A percentile compares a stretch with the other conserved stretches of the same genome.
These are phyloP conservation scores for Macrocybe gigantea DNA, from an alignment of 768 basidiomycete species.

Conservation along the genomic window DNA sequence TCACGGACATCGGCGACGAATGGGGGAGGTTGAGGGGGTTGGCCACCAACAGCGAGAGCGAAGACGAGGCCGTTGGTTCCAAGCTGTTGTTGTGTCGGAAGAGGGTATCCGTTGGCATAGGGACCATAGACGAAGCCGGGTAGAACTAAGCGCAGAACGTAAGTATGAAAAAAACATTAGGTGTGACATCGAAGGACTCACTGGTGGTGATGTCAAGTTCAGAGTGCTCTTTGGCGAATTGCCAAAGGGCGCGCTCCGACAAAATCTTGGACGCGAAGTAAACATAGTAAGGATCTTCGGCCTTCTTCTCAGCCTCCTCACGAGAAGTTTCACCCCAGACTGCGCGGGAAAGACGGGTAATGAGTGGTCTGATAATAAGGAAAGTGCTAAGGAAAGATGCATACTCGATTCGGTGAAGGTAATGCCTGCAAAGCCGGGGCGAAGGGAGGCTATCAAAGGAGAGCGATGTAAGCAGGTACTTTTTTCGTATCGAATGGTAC, in stretches of 20 bases:
- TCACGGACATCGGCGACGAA: slow-evolving; percentile 31
- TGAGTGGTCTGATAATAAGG: neutral
- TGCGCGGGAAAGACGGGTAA: neutral
- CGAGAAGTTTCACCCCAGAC: slow-evolving; percentile 29
- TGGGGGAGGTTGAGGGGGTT: slow-evolving; percentile 16
- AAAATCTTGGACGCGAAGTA: slow-evolving; percentile 37
- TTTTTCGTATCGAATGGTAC: neutral
- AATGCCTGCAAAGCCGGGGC: slow-evolving; percentile 15
- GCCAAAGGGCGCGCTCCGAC: slow-evolving; percentile 36
- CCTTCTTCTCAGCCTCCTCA: slow-evolving; percentile 23
- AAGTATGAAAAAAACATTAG: neutral
- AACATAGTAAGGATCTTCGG: slow-evolving; percentile 21
- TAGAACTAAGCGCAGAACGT: slow-evolving; percentile 18
- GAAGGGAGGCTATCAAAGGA: slow-evolving; percentile 13
- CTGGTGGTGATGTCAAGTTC: slow-evolving; percentile 31
- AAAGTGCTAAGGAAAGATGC: neutral
- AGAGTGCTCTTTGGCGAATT: slow-evolving; percentile 32
- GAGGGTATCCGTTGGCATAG: slow-evolving; percentile 23
- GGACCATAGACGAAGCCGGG: slow-evolving; percentile 34
- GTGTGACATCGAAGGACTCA: slow-evolving; percentile 12
- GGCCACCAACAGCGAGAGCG: slow-evolving; percentile 20
- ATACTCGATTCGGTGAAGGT: slow-evolving; percentile 17
- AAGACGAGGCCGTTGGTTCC: slow-evolving; percentile 25
- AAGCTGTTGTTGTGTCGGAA: slow-evolving; percentile 16
- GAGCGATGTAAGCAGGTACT: neutral